Percentiles rank a stretch among this genome's conserved stretches.
Evolutionary conservation across 2,329 filamentous ascomycete genomes (phyloP).

Genomic region (Gyromitra esculenta): DNA sequence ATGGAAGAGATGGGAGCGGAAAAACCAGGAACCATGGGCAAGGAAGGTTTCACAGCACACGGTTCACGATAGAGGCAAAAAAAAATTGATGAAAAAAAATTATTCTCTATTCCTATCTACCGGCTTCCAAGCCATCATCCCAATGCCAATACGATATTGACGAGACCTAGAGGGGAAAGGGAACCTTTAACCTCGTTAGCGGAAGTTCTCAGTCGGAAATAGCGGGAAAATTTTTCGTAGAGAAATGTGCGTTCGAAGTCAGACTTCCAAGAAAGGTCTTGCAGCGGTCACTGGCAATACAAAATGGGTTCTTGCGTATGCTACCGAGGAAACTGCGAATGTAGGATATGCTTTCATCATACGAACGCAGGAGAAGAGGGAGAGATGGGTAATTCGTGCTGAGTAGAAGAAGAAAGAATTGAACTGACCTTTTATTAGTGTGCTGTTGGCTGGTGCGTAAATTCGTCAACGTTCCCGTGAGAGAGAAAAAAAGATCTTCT

Average conservation of each 20-base stretch:
- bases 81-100: conserved; percentile 12
- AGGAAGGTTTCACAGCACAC: conserved; percentile 9
- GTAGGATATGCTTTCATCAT: conserved; percentile 58
- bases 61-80: conserved; percentile 6
- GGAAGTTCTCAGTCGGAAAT: conserved; percentile 11
- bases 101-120: conserved; percentile 33
- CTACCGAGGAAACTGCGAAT: conserved; percentile 59
- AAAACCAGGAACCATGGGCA: conserved; percentile 1
- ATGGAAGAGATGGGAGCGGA: conserved; percentile 1
- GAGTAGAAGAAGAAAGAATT: neutral
- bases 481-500: conserved; percentile 21
- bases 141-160: neutral
- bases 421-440: conserved; percentile 26
- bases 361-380: conserved; percentile 31
- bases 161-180: conserved; percentile 8
- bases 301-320: conserved; percentile 57
- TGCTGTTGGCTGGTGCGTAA: conserved; percentile 33
- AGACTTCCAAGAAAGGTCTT: conserved; percentile 59
- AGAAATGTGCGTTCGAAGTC: conserved; percentile 52
- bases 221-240: conserved; percentile 4
- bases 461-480: conserved; percentile 4
- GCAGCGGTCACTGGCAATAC: conserved; percentile 56
- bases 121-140: neutral
- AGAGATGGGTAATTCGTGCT: conserved; percentile 29
- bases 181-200: conserved; percentile 36